Evolutionary conservation across 2,329 filamentous ascomycete species (phyloP), one percentile per base, ranked within the genome.

Genomic region (Aspergillus sp.): DNA sequence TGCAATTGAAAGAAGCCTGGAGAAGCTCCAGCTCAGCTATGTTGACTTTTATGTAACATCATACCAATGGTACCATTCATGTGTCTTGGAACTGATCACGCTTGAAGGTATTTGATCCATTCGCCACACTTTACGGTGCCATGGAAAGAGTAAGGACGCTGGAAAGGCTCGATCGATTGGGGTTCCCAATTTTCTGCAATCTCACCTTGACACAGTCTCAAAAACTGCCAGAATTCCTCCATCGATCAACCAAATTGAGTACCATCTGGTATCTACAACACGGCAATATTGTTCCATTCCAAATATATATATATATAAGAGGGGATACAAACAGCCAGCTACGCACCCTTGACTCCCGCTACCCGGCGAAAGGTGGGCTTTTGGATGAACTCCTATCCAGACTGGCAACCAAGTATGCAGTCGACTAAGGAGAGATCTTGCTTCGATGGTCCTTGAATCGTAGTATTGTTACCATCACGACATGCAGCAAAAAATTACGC

Each of bases 401-500:
- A 2, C 57, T 83, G 45, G 71, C 76, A n/a, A 76, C 75, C 58
- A 84, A 83, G 61, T 83, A 84, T 56, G 77, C 70, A 1, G 80
- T 83, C 37, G 72, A 60, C 41, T 72, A 77, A 37, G 75, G 71
- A 2, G 79, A 83, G 60, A 74, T 83, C 42, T 63, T 72, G 40
- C 56, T 84, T 42, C 65, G 81, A 41, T 85, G 79, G 79, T 76
- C 73, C 39, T 72, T 84, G 40, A 79, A 84, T 51, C 78, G 80
- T 53, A 79, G 79, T 26, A 61, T 77, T 44, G 71, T 83, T 10
- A 64, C 76, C 0, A 74, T 85, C 46, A 83, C 79, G 5, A 84
- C 81, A 3, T 80, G 75, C 45, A 66, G 70, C 39, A 83, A 82
- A 57, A 79, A 83, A 61, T 71, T 77, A 49, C 68, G 80, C 11